These are phyloP conservation scores for Salvia miltiorrhiza DNA, from an alignment of 257 asterid genomes.

Conservation along the genomic window DNA sequence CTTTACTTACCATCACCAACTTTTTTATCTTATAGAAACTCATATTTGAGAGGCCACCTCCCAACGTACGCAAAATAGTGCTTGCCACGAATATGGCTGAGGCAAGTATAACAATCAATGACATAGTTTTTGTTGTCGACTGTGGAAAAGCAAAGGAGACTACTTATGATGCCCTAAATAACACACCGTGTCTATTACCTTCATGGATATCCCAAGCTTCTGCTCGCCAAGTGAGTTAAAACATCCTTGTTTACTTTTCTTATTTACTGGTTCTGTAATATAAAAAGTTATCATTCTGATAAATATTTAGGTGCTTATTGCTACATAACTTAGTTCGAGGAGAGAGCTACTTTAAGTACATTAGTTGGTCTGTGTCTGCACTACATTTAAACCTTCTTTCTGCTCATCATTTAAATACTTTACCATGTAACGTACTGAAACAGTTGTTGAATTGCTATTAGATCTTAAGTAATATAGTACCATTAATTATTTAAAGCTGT, in stretches of 20 bases:
- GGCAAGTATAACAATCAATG: constrained; percentile 98
- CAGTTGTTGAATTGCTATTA: constrained; percentile 8
- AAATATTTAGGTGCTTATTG: neutral
- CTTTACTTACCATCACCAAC: constrained; percentile 18
- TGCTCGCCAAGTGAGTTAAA: constrained; percentile 83
- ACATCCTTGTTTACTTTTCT: constrained; percentile 1
- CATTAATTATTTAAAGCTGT: constrained; percentile 14
- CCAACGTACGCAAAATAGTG: constrained; percentile 86
- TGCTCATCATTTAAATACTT: neutral
- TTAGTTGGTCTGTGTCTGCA: constrained; percentile 15
- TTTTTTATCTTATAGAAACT: constrained; percentile 60
- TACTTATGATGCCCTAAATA: constrained; percentile 85
- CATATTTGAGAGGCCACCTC: constrained; percentile 90
- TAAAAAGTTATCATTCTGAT: constrained; percentile 8
- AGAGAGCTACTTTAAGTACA: neutral
- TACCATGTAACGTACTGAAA: constrained; percentile 1
- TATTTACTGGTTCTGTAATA: constrained; percentile 14
- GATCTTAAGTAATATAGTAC: constrained; percentile 5
- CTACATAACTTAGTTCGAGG: neutral
- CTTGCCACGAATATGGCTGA: constrained; percentile 99
- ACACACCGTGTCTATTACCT: constrained; percentile 90
- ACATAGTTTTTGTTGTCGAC: constrained; percentile 89
- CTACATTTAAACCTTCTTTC: constrained; percentile 5
- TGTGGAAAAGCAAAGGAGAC: constrained; percentile 99
- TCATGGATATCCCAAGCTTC: constrained; percentile 99